These are phyloP conservation scores for Cercospora sp. DNA, from an alignment of 2,329 filamentous ascomycete genomes.

Conservation along the genomic window DNA sequence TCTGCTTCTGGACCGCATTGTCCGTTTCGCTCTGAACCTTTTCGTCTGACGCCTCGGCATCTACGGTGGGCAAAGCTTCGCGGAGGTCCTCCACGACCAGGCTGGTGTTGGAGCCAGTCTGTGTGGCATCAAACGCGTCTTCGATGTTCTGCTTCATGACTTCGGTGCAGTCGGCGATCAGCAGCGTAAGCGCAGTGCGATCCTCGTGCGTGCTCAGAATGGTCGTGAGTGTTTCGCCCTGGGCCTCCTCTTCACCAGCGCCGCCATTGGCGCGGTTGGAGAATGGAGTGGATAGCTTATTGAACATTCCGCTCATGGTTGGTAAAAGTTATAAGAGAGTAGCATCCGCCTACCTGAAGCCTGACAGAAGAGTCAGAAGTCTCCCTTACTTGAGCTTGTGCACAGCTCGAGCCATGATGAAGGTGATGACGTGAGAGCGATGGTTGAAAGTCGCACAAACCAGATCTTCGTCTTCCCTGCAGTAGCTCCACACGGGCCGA, in stretches of 20 bases:
- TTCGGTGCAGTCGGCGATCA: conserved; percentile 50
- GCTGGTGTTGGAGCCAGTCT: conserved; percentile 37
- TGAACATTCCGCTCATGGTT: conserved; percentile 8
- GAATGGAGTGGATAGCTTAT: neutral
- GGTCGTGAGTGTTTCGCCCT: conserved; percentile 47
- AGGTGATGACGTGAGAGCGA: conserved; percentile 11
- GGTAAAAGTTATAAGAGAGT: neutral
- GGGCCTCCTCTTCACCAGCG: conserved; percentile 28
- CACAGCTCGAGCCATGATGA: neutral
- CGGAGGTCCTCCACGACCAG: conserved; percentile 18
- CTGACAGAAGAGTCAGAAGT: neutral
- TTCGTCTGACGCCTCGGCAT: conserved; percentile 28
- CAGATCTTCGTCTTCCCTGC: conserved; percentile 9
- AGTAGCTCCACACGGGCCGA: neutral
- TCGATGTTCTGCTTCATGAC: conserved; percentile 49
- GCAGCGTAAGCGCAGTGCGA: conserved; percentile 48
- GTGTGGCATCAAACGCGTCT: conserved; percentile 45
- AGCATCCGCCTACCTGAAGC: conserved; percentile 1
- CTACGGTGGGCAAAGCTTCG: conserved; percentile 29
- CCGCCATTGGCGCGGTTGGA: conserved; percentile 7
- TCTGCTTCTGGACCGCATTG: conserved; percentile 14
- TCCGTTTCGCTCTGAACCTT: conserved; percentile 8
- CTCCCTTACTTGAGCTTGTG: neutral
- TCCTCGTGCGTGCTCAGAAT: conserved; percentile 47
- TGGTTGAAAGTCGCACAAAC: conserved; percentile 5